These are phyloP conservation scores for Sphagnum fallax DNA, from an alignment of 228 moss, liverwort and hornwort genomes.

Conservation along the genomic window DNA sequence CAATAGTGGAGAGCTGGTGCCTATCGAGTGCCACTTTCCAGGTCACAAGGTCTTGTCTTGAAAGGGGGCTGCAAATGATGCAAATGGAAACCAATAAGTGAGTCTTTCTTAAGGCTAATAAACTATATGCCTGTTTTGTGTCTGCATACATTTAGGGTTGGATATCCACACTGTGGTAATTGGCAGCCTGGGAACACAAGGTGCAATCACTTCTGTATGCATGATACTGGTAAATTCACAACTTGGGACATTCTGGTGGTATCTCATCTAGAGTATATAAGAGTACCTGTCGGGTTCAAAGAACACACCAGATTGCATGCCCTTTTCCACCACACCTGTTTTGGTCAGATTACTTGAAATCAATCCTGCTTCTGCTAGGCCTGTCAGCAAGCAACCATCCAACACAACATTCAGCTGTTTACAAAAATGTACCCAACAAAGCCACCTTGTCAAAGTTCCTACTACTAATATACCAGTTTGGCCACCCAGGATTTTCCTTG, in stretches of 20 bases:
- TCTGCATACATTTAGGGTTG: not conserved
- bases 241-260: not conserved
- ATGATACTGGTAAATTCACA: not conserved
- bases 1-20: slow-evolving; percentile 37
- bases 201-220: not conserved
- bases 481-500: not conserved
- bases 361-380: slow-evolving; percentile 94
- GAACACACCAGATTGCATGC: slow-evolving; percentile 40
- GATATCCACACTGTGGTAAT: not conserved
- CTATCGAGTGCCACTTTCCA: slow-evolving; percentile 95
- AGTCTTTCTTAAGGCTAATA: not conserved
- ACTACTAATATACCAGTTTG: not conserved
- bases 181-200: not conserved
- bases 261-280: not conserved
- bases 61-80: slow-evolving; percentile 50
- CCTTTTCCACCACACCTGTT: slow-evolving; percentile 40
- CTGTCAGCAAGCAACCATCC: slow-evolving; percentile 22
- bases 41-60: slow-evolving; percentile 86
- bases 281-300: slow-evolving; percentile 73
- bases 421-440: not conserved
- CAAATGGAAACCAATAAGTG: not conserved
- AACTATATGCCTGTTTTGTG: not conserved
- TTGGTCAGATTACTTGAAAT: slow-evolving; percentile 82
- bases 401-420: not conserved
- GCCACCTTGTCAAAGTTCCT: not conserved